These are phyloP conservation scores for Termitomyces sp. DNA, from an alignment of 768 basidiomycete species.

Conservation along the genomic window DNA sequence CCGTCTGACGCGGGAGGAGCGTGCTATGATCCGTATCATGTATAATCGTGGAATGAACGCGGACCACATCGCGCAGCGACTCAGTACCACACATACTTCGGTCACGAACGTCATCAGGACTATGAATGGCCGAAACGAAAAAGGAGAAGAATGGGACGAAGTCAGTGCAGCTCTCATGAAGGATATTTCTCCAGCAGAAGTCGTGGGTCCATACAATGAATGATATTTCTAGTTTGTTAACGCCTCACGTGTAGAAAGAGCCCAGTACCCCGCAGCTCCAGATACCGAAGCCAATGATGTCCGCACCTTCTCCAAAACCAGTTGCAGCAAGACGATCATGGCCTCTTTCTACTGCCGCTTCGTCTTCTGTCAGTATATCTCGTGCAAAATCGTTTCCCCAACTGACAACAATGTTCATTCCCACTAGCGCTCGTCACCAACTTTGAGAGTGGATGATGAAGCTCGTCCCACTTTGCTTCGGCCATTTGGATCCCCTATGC, in stretches of 20 bases:
- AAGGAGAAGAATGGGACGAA: not conserved
- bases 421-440: not conserved
- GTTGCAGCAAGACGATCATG: not conserved
- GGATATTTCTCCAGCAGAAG: not conserved
- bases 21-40: conserved; percentile 1
- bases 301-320: not conserved
- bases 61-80: not conserved
- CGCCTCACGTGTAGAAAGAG: not conserved
- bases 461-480: not conserved
- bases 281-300: not conserved
- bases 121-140: not conserved
- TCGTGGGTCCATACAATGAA: not conserved
- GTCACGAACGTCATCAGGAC: not conserved
- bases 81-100: not conserved
- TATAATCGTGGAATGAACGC: conserved; percentile 1
- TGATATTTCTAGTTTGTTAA: not conserved
- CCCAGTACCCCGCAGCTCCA: not conserved
- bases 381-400: not conserved
- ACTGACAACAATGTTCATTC: not conserved
- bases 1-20: not conserved
- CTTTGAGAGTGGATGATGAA: not conserved
- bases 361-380: not conserved
- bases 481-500: not conserved
- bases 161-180: not conserved
- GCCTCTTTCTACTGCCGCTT: conserved; percentile 4